Conservation (phyloP, 1,284 basidiomycete species). For the Anthracocystis walkeri region DNA sequence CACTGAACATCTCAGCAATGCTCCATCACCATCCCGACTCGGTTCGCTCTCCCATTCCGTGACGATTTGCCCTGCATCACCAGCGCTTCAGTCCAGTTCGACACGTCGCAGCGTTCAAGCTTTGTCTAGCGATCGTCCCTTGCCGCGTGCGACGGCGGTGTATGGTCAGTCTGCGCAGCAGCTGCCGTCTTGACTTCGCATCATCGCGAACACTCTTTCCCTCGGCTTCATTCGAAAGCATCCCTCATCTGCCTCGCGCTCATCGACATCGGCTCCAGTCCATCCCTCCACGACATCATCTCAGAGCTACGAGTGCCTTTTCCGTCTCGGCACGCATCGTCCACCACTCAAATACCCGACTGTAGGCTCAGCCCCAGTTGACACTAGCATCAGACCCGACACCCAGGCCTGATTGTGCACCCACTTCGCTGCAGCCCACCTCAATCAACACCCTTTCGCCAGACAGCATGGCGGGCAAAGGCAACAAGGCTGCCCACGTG, state of each 20-base stretch:
- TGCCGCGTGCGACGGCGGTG: not conserved
- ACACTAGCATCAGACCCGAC: not conserved
- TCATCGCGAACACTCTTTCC: not conserved
- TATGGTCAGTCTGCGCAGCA: not conserved
- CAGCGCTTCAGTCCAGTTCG: constrained; percentile 1
- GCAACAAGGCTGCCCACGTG: constrained; percentile 14
- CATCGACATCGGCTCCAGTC: not conserved
- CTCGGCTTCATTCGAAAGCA: not conserved
- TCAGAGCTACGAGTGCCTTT: not conserved
- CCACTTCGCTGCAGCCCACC: not conserved
- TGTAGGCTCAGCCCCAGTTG: not conserved
- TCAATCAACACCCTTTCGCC: not conserved
- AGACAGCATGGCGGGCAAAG: constrained; percentile 30
- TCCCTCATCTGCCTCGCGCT: too few relatives aligned
- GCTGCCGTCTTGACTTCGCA: not conserved
- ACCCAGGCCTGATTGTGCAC: not conserved
- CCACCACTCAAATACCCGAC: not conserved
- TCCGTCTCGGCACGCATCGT: not conserved
- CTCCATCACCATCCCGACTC: constrained; percentile 10
- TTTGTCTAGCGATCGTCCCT: not conserved
- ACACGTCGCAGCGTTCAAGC: not conserved
- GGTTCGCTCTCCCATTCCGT: constrained; percentile 2
- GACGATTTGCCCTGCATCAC: constrained; percentile 2
- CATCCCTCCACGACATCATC: not conserved
- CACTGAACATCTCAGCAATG: constrained; percentile 17